Conservation (phyloP, 306 rosid genomes). For the Vicia faba region DNA sequence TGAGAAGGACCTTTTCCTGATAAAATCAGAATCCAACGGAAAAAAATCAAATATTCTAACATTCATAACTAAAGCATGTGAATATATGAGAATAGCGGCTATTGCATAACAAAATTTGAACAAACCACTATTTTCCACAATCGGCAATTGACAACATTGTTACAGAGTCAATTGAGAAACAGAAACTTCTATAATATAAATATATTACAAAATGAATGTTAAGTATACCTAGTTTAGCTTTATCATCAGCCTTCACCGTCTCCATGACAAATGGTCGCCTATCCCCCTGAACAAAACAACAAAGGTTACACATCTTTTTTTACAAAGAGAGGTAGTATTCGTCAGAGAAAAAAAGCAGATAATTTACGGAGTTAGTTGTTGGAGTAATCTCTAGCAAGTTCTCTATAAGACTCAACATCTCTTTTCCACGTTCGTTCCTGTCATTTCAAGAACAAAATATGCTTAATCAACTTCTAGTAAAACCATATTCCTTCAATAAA, state of each 20-base stretch:
- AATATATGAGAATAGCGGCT: no score
- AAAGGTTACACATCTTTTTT: slow-evolving; percentile 26
- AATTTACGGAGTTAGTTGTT: slow-evolving; percentile 63
- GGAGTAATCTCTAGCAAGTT: slow-evolving; percentile 71
- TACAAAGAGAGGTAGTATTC: background rate
- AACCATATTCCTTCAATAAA: slow-evolving; percentile 7
- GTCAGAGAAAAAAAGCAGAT: slow-evolving; percentile 33
- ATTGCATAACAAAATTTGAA: no score
- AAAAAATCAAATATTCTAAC: slow-evolving; percentile 14
- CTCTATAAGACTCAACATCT: slow-evolving; percentile 79
- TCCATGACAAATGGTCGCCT: slow-evolving; percentile 85
- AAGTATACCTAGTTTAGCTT: slow-evolving; percentile 80
- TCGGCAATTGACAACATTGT: no score
- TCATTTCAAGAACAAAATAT: slow-evolving; percentile 36
- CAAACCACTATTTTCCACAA: no score
- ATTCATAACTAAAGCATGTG: no score
- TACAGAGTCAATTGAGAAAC: no score
- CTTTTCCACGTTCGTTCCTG: slow-evolving; percentile 93
- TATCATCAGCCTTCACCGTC: slow-evolving; percentile 94
- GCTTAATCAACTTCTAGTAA: slow-evolving; percentile 12
- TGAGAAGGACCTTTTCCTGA: slow-evolving; percentile 87
- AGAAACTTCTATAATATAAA: slow-evolving; percentile 8
- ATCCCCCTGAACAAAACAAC: slow-evolving; percentile 61
- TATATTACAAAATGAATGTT: slow-evolving; percentile 6
- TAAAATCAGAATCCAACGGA: slow-evolving; percentile 24